Base-by-base conservation (phyloP, 2,329 filamentous ascomycete genomes). In the Colletotrichum filicis region DNA sequence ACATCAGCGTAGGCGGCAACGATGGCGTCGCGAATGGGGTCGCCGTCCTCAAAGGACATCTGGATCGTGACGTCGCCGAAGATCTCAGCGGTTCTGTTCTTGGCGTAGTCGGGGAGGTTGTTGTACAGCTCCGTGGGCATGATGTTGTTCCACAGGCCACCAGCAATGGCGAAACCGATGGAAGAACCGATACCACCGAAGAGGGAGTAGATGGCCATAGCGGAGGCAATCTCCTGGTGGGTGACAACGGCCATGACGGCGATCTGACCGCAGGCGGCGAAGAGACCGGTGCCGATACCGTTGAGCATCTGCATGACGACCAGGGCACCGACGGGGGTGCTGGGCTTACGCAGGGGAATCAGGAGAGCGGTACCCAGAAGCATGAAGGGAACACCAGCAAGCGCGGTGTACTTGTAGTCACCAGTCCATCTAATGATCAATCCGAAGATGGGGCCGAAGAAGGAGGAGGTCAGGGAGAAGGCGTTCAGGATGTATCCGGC, bases 1-100 rank as follows among this genome's bases (percentile, higher is more conserved):
- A 84, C 81, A 37, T 85, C 83, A 1, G 82, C 86, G 69, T 89
- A 90, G 1, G 87, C 85, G 53, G 79, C 68, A 52, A 85, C 82
- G 65, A 88, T 87, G 5, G 81, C 87, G 24, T 80, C 73, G 14
- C 87, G 79, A n/a, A 80, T 82, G 0, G 82, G 78, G 7, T 77
- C 84, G 4, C 85, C 83, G 19, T 85, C 76, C 0, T 81, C 76
- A 74, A 87, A 88, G 5, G 74, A 74, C 4, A 84, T 75, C 75
- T 86, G 84, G 4, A 74, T 76, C 0, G 67, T 68, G 26, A 85
- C 67, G 26, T 79, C 76, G 7, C 75, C 79, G 65, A 83, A 85
- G 57, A 87, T 85, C 1, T 87, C 87, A 16, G 89, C 76, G 3
- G 83, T 79, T 26, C 79, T 76, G 26, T 78, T 64, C 63, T 78